Evolutionary conservation across 768 basidiomycete genomes (phyloP).

Genomic region (Hirschioporus abietinus): DNA sequence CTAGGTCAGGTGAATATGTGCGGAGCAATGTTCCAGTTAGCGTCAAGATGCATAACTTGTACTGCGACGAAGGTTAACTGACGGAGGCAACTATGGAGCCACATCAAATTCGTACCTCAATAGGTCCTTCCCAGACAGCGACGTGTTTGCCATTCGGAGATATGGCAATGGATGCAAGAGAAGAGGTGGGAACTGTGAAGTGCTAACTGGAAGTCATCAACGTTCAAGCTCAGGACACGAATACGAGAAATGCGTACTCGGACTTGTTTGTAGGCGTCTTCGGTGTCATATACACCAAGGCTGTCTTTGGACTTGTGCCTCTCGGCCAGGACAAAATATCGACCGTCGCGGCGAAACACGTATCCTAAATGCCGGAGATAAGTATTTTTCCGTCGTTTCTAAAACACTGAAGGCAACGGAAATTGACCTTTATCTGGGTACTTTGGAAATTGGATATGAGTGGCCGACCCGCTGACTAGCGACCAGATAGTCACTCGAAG

Average conservation of each 20-base stretch:
- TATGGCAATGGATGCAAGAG: slow-evolving; percentile 63
- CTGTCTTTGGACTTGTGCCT: slow-evolving; percentile 88
- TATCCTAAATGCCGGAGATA: slow-evolving; percentile 45
- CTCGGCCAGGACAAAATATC: slow-evolving; percentile 83
- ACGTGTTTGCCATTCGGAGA: slow-evolving; percentile 74
- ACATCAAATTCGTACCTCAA: slow-evolving; percentile 58
- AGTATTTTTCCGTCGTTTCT: background rate
- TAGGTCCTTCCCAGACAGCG: slow-evolving; percentile 77
- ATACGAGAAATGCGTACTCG: slow-evolving; percentile 41
- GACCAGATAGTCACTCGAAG: slow-evolving; percentile 87
- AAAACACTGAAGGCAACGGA: background rate
- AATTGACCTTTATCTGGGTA: slow-evolving; percentile 69
- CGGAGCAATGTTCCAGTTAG: slow-evolving; percentile 60
- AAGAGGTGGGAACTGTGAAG: slow-evolving; percentile 73
- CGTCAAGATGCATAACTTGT: slow-evolving; percentile 67
- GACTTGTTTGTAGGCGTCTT: slow-evolving; percentile 63
- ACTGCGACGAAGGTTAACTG: slow-evolving; percentile 36
- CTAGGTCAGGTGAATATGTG: slow-evolving; percentile 64
- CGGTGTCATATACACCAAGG: slow-evolving; percentile 75
- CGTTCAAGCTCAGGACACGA: slow-evolving; percentile 8
- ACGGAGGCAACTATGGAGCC: background rate
- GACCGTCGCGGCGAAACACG: slow-evolving; percentile 72
- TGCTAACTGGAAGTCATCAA: slow-evolving; percentile 44
- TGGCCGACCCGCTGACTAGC: slow-evolving; percentile 64
- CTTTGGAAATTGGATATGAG: slow-evolving; percentile 81